Evolutionary conservation across 176 grass and related monocot genomes (phyloP).

Genomic region (Bromus sterilis): DNA sequence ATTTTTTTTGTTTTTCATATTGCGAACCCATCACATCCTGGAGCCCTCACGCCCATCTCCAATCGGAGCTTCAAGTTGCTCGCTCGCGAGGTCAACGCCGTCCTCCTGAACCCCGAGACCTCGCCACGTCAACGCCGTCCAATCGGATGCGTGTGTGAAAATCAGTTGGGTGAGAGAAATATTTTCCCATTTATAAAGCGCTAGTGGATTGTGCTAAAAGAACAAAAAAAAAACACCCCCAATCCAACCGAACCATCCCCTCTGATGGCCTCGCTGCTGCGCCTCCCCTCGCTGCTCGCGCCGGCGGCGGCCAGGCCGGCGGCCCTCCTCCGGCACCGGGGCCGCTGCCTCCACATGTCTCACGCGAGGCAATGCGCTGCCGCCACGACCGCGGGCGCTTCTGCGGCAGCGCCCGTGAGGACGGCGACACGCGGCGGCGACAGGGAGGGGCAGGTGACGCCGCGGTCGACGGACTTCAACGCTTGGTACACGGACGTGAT

Average conservation of each 20-base stretch:
- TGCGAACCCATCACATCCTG: too few relatives aligned
- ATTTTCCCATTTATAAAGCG: too few relatives aligned
- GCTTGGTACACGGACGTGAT: conserved; percentile 96
- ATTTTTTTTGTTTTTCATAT: too few relatives aligned
- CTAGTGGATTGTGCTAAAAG: too few relatives aligned
- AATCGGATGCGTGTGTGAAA: too few relatives aligned
- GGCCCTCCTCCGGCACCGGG: conserved; percentile 28
- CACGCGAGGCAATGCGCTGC: conserved; percentile 18
- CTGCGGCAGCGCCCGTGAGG: conserved; percentile 20
- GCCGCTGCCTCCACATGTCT: neutral
- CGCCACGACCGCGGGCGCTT: conserved; percentile 27
- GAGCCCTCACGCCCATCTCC: too few relatives aligned
- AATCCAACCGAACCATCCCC: conserved; percentile 10
- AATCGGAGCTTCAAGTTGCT: too few relatives aligned
- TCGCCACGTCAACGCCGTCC: too few relatives aligned
- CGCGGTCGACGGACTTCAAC: conserved; percentile 81
- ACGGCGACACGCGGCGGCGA: conserved; percentile 32
- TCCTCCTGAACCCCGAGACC: too few relatives aligned
- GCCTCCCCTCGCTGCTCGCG: conserved; percentile 60
- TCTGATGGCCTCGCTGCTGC: conserved; percentile 65
- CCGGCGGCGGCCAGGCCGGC: conserved; percentile 30
- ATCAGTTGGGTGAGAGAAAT: too few relatives aligned
- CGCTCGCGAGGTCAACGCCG: too few relatives aligned
- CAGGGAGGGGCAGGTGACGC: conserved; percentile 81
- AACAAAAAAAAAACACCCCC: too few relatives aligned